Evolutionary conservation across 768 basidiomycete genomes (phyloP), one percentile per base, ranked within the genome.

Genomic region (Boletus reticuloceps): DNA sequence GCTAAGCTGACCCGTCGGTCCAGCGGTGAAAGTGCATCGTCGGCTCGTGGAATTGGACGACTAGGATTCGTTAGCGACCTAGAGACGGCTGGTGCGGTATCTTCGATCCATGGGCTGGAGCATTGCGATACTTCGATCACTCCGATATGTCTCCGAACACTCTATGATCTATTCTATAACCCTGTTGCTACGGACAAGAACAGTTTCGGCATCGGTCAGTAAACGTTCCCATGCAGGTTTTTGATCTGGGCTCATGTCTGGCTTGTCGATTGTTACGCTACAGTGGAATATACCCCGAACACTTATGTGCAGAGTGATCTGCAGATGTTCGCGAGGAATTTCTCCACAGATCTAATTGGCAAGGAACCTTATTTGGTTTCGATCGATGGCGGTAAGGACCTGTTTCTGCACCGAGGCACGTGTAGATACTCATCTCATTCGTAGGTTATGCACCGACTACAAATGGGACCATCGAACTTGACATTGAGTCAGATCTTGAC

Each of bases 261-360:
- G 13, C n/a, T 45, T 47, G 19, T 16, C 41, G 20, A 11, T 47
- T n/a, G 57, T 43, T 22, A 25, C 29, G 13, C 4, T 36, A 6
- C 50, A 72, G 72, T 66, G 50, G 74, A 75, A 50, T 75, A 66
- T 53, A 65, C 70, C 9, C 74, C 74, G 10, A 58, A 68, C 48
- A 62, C 69, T 12, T 72, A 64, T 47, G 47, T 70, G 22, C 59
- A 60, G 13, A 59, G 58, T 19, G 74, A 74, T 53, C 40, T 72
- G 20, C 41, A 71, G 22, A 52, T 74, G 66, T 75, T 75, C 40
- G 71, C 72, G 4, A 50, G 8, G 41, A 60, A 58, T 25, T 58
- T 38, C 47, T 69, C 46, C 39, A 51, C 29, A 2, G 63, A 63
- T 27, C 66, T 67, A 3, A 36, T 60, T 34, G 70, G 64, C 25